Percentiles rank a stretch among this genome's conserved stretches.
These are phyloP conservation scores for Singerocomus inundabilis DNA, from an alignment of 1,284 basidiomycete species.

Conservation along the genomic window DNA sequence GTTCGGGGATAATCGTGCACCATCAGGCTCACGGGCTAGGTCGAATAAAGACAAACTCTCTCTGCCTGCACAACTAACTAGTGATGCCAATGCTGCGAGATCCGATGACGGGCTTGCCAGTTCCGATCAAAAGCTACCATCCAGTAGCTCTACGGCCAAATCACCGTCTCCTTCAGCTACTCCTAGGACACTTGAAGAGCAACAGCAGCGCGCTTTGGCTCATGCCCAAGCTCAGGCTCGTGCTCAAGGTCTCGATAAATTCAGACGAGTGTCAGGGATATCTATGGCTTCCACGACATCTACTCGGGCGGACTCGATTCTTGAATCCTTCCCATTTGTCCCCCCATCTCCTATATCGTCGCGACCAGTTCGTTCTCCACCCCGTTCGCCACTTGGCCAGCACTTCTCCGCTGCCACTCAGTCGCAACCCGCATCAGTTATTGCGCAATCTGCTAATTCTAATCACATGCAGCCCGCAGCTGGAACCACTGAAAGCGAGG, in stretches of 20 bases:
- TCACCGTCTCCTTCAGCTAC: slow-evolving; percentile 47
- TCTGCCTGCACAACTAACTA: slow-evolving; percentile 53
- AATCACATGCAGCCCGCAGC: slow-evolving; percentile 11
- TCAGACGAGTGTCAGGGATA: slow-evolving; percentile 55
- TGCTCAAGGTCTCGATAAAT: slow-evolving; percentile 47
- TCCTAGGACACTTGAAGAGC: slow-evolving; percentile 49
- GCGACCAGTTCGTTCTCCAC: slow-evolving; percentile 68
- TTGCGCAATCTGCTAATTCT: slow-evolving; percentile 8
- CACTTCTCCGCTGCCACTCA: slow-evolving; percentile 45
- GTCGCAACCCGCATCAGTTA: slow-evolving; percentile 35
- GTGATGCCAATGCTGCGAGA: slow-evolving; percentile 62
- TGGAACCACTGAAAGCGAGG: slow-evolving; percentile 21
- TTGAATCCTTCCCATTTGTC: slow-evolving; percentile 82
- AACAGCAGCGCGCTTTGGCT: slow-evolving; percentile 58
- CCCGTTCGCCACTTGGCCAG: slow-evolving; percentile 64
- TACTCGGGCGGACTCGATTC: slow-evolving; percentile 72
- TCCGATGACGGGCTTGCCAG: slow-evolving; percentile 54
- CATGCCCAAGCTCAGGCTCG: slow-evolving; percentile 58
- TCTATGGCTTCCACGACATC: slow-evolving; percentile 67
- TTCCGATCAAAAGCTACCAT: slow-evolving; percentile 42
- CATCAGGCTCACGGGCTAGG: slow-evolving; percentile 35
- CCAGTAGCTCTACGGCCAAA: slow-evolving; percentile 61
- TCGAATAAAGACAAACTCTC: slow-evolving; percentile 39
- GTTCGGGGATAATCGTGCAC: slow-evolving; percentile 60
- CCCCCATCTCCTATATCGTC: slow-evolving; percentile 81